Percentiles rank a stretch among this genome's conserved stretches.
Conservation (phyloP, 2,329 filamentous ascomycete species). For the Fonsecaea nubica region DNA sequence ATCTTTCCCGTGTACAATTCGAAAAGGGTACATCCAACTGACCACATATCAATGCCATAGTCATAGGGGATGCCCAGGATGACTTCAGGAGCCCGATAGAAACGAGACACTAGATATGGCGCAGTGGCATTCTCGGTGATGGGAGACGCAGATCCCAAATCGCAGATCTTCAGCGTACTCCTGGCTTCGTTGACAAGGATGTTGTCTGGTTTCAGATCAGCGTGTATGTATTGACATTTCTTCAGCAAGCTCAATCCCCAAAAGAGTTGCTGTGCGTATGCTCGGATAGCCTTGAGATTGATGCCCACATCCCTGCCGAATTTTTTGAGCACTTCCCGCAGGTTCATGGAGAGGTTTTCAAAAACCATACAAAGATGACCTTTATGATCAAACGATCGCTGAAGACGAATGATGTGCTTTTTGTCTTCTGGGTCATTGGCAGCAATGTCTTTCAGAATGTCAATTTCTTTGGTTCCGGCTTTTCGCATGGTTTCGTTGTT, state of each 20-base stretch:
- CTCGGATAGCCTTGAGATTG: slow-evolving; percentile 82
- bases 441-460: slow-evolving; percentile 86
- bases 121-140: slow-evolving; percentile 90
- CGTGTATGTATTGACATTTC: slow-evolving; percentile 91
- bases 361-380: slow-evolving; percentile 96
- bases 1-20: slow-evolving; percentile 98
- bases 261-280: slow-evolving; percentile 94
- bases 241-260: slow-evolving; percentile 84
- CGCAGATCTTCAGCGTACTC: slow-evolving; percentile 89
- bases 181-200: slow-evolving; percentile 87
- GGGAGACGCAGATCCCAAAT: slow-evolving; percentile 94
- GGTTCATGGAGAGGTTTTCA: slow-evolving; percentile 88
- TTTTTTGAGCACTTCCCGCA: slow-evolving; percentile 93
- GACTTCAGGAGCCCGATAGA: slow-evolving; percentile 96
- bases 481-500: slow-evolving; percentile 93
- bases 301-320: slow-evolving; percentile 94
- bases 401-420: slow-evolving; percentile 88
- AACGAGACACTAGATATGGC: slow-evolving; percentile 93
- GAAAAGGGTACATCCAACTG: slow-evolving; percentile 94
- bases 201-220: slow-evolving; percentile 97
- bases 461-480: slow-evolving; percentile 91
- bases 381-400: slow-evolving; percentile 90
- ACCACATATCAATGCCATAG: slow-evolving; percentile 96
- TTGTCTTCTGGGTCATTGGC: slow-evolving; percentile 85
- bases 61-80: slow-evolving; percentile 97